phyloP scores from a whole-genome alignment of 1,139 yeast species.

The Wickerhamiella infanticola region DNA sequence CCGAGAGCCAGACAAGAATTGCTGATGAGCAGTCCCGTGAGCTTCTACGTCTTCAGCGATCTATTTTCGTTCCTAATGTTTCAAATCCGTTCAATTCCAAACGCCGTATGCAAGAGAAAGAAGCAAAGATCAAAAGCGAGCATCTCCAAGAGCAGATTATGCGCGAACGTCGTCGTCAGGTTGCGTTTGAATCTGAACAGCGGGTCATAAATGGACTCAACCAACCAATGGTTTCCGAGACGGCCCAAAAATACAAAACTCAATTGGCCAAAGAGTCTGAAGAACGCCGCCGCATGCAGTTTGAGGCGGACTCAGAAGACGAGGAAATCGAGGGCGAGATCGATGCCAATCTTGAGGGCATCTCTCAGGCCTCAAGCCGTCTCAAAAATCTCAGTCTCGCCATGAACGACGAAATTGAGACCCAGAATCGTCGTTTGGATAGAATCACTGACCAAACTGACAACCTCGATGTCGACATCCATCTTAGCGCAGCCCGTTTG shows the following conservation, averaged over 20 bases:
- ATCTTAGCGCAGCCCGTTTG: conserved; percentile 31
- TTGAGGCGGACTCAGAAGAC: conserved; percentile 47
- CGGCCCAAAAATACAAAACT: conserved; percentile 22
- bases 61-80: conserved; percentile 69
- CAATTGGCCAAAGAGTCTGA: conserved; percentile 18
- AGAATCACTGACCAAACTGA: conserved; percentile 39
- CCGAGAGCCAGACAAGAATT: conserved; percentile 66
- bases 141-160: conserved; percentile 39
- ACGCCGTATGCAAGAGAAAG: conserved; percentile 59
- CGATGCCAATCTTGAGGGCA: conserved; percentile 37
- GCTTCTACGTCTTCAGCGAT: conserved; percentile 62
- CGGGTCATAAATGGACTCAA: conserved; percentile 32
- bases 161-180: conserved; percentile 31
- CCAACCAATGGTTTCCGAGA: conserved; percentile 22
- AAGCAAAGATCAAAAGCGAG: conserved; percentile 51
- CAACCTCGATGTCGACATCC: conserved; percentile 37
- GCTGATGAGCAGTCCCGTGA: conserved; percentile 78
- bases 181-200: conserved; percentile 32
- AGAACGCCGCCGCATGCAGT: conserved; percentile 35
- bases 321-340: conserved; percentile 46
- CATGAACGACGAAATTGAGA: conserved; percentile 37
- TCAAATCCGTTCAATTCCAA: conserved; percentile 79
- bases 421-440: conserved; percentile 37
- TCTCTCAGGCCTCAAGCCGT: conserved; percentile 33
- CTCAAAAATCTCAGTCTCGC: conserved; percentile 37